These are phyloP conservation scores for Arachis stenosperma DNA, from an alignment of 306 rosid species.

Conservation along the genomic window DNA sequence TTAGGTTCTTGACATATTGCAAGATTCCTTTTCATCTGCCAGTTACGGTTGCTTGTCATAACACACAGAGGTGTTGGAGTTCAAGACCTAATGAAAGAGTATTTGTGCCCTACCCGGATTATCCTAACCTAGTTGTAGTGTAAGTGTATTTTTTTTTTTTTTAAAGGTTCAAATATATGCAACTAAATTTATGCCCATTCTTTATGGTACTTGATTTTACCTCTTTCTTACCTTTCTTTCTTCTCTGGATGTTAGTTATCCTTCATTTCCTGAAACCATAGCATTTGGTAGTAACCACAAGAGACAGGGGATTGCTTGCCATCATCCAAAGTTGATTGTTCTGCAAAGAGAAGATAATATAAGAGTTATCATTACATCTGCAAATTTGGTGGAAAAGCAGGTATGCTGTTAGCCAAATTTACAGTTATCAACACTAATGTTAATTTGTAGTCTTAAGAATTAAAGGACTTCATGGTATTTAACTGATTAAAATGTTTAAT, in stretches of 20 bases:
- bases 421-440: constrained; percentile 25
- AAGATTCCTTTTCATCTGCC: constrained; percentile 71
- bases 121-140: constrained; percentile 70
- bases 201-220: constrained; percentile 23
- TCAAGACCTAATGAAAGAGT: constrained; percentile 61
- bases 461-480: constrained; percentile 20
- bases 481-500: neutral
- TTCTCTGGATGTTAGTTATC: constrained; percentile 53
- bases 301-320: constrained; percentile 82
- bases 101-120: constrained; percentile 61
- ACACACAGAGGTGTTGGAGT: constrained; percentile 76
- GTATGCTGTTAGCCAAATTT: constrained; percentile 47
- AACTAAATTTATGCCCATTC: constrained; percentile 28
- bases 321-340: constrained; percentile 81
- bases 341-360: constrained; percentile 65
- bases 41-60: constrained; percentile 74
- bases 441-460: constrained; percentile 10
- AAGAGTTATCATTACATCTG: constrained; percentile 80
- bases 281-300: constrained; percentile 72
- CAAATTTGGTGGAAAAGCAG: constrained; percentile 84
- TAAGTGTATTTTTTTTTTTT: constrained; percentile 39
- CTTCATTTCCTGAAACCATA: constrained; percentile 72
- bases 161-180: constrained; percentile 22
- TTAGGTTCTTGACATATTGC: constrained; percentile 74
- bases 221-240: constrained; percentile 23